Evolutionary conservation across 176 grass and related monocot genomes (phyloP).

Genomic region (Cenchrus fungigraminus): DNA sequence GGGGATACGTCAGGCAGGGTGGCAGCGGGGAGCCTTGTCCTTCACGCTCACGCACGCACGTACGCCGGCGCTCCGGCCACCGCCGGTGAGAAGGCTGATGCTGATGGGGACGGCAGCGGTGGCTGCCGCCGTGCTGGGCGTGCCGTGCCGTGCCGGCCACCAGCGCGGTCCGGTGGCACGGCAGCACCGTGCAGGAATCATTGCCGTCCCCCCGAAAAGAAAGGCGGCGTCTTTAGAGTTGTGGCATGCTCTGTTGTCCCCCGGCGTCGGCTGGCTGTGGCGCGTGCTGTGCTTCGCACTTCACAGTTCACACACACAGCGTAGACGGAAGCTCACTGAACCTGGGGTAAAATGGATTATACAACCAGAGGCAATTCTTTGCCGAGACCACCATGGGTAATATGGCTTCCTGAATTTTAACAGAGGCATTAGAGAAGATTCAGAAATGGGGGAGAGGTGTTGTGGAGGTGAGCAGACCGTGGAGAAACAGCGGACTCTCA

Average conservation of each 20-base stretch:
- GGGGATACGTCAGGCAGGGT: too few species aligned
- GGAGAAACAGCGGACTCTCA: neutral
- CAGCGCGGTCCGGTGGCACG: neutral
- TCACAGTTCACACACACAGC: neutral
- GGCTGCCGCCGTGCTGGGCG: neutral
- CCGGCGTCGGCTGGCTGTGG: neutral
- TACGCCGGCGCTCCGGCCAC: conserved; percentile 12
- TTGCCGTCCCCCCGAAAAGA: conserved; percentile 27
- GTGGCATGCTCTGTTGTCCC: conserved; percentile 8
- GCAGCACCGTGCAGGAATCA: conserved; percentile 41
- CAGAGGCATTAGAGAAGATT: too few species aligned
- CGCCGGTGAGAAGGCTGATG: conserved; percentile 11
- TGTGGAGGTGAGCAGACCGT: conserved; percentile 30
- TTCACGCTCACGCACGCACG: neutral
- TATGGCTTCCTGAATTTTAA: neutral
- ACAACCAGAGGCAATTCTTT: too few species aligned
- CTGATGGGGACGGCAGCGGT: neutral
- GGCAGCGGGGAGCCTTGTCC: conserved; percentile 1
- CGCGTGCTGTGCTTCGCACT: neutral
- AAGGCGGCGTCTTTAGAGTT: neutral
- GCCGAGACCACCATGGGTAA: too few species aligned
- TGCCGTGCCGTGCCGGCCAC: neutral
- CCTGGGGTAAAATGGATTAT: too few species aligned
- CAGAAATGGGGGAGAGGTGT: too few species aligned
- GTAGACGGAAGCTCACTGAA: neutral